These are phyloP conservation scores for Diutina mesorugosa DNA, from an alignment of 1,139 yeast genomes.

Conservation along the genomic window DNA sequence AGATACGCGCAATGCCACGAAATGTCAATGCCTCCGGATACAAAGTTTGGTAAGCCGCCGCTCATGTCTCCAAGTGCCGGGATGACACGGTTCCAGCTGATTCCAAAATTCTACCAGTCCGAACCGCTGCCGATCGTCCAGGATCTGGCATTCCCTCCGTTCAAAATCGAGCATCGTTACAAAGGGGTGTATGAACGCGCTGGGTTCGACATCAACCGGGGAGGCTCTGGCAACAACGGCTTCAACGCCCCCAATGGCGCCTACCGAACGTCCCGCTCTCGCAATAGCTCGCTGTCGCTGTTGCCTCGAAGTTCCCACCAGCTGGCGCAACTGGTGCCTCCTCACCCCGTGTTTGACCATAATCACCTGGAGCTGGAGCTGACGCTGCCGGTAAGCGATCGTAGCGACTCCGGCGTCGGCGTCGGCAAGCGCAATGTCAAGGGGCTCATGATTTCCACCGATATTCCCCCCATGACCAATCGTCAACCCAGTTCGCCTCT, in stretches of 20 bases:
- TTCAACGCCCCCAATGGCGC: background rate
- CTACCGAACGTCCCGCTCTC: background rate
- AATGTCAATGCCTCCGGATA: background rate
- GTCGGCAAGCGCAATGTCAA: background rate
- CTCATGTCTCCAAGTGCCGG: background rate
- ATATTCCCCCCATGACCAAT: background rate
- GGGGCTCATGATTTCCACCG: background rate
- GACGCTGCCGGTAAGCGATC: background rate
- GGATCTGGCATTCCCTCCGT: slow-evolving; percentile 42
- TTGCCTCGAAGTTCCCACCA: background rate
- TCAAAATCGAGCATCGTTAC: slow-evolving; percentile 40
- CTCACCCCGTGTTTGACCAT: background rate
- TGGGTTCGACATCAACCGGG: slow-evolving; percentile 37
- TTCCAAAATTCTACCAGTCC: slow-evolving; percentile 17
- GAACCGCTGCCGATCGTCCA: slow-evolving; percentile 20
- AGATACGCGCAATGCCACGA: background rate
- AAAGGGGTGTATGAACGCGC: slow-evolving; percentile 55
- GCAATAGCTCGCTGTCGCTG: background rate
- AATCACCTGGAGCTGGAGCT: background rate
- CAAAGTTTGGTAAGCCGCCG: background rate
- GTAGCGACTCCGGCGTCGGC: background rate
- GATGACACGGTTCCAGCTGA: slow-evolving; percentile 9
- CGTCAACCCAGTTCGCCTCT: background rate
- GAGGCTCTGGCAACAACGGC: background rate
- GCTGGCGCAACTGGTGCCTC: background rate